phyloP scores from a whole-genome alignment of 208 protist species.

The Trypanosoma cruzi region DNA sequence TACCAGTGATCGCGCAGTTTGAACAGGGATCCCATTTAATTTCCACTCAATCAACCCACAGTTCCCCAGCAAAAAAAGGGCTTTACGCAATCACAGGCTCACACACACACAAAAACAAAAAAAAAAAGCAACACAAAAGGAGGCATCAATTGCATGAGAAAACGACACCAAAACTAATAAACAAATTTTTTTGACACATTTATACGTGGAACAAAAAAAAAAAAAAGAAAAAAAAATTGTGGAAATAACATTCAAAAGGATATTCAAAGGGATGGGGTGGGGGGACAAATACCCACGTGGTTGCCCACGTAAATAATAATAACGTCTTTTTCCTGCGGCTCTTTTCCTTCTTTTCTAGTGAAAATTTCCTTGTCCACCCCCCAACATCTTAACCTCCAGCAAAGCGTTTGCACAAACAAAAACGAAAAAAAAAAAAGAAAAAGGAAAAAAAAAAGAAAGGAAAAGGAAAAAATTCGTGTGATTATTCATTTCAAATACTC shows the following conservation, averaged over 20 bases:
- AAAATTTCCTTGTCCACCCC: too few relatives aligned
- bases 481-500: too few relatives aligned
- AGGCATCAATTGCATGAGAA: too few relatives aligned
- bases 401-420: slow-evolving; percentile 5
- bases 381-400: too few relatives aligned
- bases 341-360: too few relatives aligned
- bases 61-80: too few relatives aligned
- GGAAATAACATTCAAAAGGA: too few relatives aligned
- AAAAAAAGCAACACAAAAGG: slow-evolving; percentile 4
- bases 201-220: slow-evolving; percentile 4
- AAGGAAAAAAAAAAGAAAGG: slow-evolving; percentile 6
- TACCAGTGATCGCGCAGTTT: slow-evolving; percentile 92
- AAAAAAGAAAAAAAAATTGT: slow-evolving; percentile 22
- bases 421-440: slow-evolving; percentile 12
- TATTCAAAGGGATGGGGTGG: too few relatives aligned
- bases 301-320: too few relatives aligned
- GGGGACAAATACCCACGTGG: too few relatives aligned
- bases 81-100: too few relatives aligned
- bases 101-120: neutral
- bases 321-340: too few relatives aligned
- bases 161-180: slow-evolving; percentile 20
- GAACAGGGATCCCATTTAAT: slow-evolving; percentile 92
- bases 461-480: slow-evolving; percentile 12
- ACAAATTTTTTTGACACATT: slow-evolving; percentile 84
- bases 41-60: neutral